phyloP scores from a whole-genome alignment of 768 basidiomycete species.

The Tulasnella sp. region DNA sequence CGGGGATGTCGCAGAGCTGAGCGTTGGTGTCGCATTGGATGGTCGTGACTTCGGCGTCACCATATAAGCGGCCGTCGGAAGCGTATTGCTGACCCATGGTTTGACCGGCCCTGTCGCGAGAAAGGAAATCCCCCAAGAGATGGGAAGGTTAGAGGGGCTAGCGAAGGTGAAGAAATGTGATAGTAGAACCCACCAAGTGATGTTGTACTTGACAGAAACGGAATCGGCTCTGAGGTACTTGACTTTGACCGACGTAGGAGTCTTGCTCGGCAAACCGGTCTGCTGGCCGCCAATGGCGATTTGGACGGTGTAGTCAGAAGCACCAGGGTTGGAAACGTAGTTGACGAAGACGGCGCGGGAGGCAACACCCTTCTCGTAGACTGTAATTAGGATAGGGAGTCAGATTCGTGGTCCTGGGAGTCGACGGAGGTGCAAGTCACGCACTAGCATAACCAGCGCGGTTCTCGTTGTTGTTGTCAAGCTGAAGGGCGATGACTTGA shows the following conservation, averaged over 20 bases:
- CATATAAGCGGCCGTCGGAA: constrained; percentile 26
- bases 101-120: constrained; percentile 27
- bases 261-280: constrained; percentile 18
- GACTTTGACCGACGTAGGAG: constrained; percentile 21
- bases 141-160: no score
- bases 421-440: background rate
- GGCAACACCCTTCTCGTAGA: background rate
- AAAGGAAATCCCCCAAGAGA: background rate
- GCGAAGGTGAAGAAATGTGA: no score
- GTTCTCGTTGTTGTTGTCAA: constrained; percentile 2
- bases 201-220: constrained; percentile 27
- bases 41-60: background rate
- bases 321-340: constrained; percentile 11
- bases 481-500: constrained; percentile 6
- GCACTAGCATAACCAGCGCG: constrained; percentile 18
- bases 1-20: background rate
- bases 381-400: background rate
- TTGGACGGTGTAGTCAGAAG: constrained; percentile 22
- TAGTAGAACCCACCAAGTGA: constrained; percentile 20
- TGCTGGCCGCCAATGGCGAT: constrained; percentile 24
- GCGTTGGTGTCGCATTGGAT: constrained; percentile 21
- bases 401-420: background rate
- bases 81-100: constrained; percentile 22
- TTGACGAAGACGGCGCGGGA: constrained; percentile 26
- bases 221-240: constrained; percentile 20